These are phyloP conservation scores for Globisporangium iwayamae DNA, from an alignment of 352 stramenopile species.

Conservation along the genomic window DNA sequence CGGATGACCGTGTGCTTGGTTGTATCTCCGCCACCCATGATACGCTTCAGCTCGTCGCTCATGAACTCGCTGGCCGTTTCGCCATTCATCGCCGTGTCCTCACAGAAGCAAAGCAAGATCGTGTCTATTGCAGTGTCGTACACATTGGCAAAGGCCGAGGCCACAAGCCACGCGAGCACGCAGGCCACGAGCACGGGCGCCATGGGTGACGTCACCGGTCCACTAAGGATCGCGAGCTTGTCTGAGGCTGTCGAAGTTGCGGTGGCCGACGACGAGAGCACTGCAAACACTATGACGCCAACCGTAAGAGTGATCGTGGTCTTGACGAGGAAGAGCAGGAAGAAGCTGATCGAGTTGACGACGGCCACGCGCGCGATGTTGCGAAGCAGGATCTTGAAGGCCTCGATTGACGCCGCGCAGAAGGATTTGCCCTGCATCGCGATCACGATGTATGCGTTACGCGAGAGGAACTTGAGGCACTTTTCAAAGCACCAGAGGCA, in stretches of 20 bases:
- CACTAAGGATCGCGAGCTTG: constrained; percentile 62
- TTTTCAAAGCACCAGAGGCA: constrained; percentile 96
- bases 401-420: constrained; percentile 88
- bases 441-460: constrained; percentile 94
- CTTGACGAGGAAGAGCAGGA: constrained; percentile 94
- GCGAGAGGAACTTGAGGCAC: constrained; percentile 97
- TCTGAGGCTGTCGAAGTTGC: constrained; percentile 26
- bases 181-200: constrained; percentile 86
- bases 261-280: constrained; percentile 27
- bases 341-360: constrained; percentile 90
- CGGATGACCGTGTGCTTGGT: constrained; percentile 40
- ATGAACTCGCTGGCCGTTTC: constrained; percentile 71
- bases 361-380: constrained; percentile 90
- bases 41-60: constrained; percentile 62
- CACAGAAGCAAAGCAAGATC: constrained; percentile 96
- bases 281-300: constrained; percentile 41
- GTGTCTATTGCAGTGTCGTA: constrained; percentile 95
- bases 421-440: constrained; percentile 80
- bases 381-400: constrained; percentile 92
- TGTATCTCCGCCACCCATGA: constrained; percentile 39
- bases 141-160: constrained; percentile 89
- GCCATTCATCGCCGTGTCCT: constrained; percentile 79
- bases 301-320: constrained; percentile 66
- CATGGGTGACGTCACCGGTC: constrained; percentile 83
- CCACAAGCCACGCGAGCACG: constrained; percentile 88